phyloP scores from a whole-genome alignment of 106 monocot species.

The Apostasia shenzhenica region DNA sequence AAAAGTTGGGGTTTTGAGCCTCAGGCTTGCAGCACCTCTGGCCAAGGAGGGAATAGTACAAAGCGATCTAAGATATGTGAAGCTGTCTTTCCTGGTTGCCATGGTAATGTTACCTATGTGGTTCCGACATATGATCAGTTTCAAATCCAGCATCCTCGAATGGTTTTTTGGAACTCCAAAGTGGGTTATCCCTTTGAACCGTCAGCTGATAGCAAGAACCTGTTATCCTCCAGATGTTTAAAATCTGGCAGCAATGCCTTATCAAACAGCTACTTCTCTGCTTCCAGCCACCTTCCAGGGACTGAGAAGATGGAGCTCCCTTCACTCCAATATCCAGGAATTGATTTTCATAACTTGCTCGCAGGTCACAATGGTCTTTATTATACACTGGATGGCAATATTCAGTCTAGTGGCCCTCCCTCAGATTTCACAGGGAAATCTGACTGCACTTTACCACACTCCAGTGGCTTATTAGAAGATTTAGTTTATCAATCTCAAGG shows the following conservation, averaged over 20 bases:
- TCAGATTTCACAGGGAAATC: conserved; percentile 1
- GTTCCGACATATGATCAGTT: conserved; percentile 18
- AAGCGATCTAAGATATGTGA: conserved; percentile 22
- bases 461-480: conserved; percentile 7
- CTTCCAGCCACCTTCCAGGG: conserved; percentile 28
- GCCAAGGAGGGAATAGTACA: conserved; percentile 6
- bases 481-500: not conserved
- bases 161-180: conserved; percentile 6
- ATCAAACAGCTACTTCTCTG: conserved; percentile 33
- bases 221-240: conserved; percentile 3
- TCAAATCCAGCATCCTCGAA: not conserved
- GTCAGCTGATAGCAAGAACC: conserved; percentile 16
- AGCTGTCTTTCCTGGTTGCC: conserved; percentile 12
- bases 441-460: not conserved
- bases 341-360: not conserved
- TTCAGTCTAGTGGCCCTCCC: conserved; percentile 14
- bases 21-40: conserved; percentile 15
- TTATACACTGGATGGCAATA: not conserved
- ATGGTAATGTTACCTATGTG: not conserved
- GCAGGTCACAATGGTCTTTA: not conserved
- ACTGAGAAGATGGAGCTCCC: conserved; percentile 64
- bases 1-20: conserved; percentile 19
- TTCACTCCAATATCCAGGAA: conserved; percentile 62
- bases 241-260: conserved; percentile 26
- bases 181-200: conserved; percentile 25